Evolutionary conservation across 169 alveolate genomes (phyloP), one percentile per base, ranked within the genome.

Genomic region (Eimeria zaria): DNA sequence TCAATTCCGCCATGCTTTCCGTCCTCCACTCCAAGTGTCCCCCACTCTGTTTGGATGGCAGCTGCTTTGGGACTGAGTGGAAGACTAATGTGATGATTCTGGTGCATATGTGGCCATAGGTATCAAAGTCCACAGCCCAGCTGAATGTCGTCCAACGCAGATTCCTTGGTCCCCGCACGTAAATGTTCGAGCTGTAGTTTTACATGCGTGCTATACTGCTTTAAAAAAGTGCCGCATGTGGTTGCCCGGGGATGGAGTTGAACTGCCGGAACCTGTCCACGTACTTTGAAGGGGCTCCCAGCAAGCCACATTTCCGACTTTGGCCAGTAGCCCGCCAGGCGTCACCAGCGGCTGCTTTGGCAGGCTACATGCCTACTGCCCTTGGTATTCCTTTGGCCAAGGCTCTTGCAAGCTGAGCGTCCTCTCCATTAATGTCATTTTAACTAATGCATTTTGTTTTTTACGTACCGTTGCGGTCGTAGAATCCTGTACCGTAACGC

Each of bases 121-220:
- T 87, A 22, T 87, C 93, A 3, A 48, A 58, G 51, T 87, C 81
- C 27, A 39, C 81, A n/a, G 46, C 41, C 62, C 93, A 62, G 64
- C 93, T 87, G 51, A 87, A 87, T 64, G 83, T 55, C 36, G 64
- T 87, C 51, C 93, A 58, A 27, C 93, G 93, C 33, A 87, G 80
- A 44, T 87, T 60, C 36, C 44, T 87, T 71, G 60, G 36, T 30
- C 44, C 81, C 36, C 93, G 93, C 16, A 55, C 91, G 41, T n/a
- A 36, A 2, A 39, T 24, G 39, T n/a, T 62, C 18, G 18, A 22
- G 53, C 18, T 18, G 12, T 67, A 11, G 41, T 30, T n/a, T 67
- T 11, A 67, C 36, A 3, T 67, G 22, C 22, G 5, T 16, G 24
- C 11, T 11, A 30, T 30, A 11, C 78, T 67, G 22, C 22, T 6